Conservation (phyloP, 345 rosid genomes). For the Turritis glabra region DNA sequence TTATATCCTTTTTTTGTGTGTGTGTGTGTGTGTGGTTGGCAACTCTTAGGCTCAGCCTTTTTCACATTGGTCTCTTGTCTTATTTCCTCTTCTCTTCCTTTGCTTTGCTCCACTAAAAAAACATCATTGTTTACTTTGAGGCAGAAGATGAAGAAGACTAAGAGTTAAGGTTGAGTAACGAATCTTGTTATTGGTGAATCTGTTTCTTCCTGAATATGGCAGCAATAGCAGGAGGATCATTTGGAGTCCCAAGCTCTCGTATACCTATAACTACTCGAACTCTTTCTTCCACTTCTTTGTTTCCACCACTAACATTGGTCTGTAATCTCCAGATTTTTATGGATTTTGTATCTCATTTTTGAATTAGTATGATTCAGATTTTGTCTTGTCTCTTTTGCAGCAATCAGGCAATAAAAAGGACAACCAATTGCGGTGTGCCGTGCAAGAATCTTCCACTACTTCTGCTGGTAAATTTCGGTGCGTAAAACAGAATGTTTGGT, state of each 20-base stretch:
- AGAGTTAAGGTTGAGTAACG: background rate
- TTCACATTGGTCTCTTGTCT: slow-evolving; percentile 20
- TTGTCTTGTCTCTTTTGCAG: slow-evolving; percentile 24
- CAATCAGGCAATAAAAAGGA: slow-evolving; percentile 46
- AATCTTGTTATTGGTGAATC: slow-evolving; percentile 15
- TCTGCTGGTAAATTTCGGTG: slow-evolving; percentile 47
- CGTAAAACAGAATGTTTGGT: background rate
- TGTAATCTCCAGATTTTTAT: slow-evolving; percentile 7
- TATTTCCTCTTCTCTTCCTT: background rate
- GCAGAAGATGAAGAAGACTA: slow-evolving; percentile 23
- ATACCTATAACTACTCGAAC: slow-evolving; percentile 46
- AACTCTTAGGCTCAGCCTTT: slow-evolving; percentile 12
- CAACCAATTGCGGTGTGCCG: slow-evolving; percentile 52
- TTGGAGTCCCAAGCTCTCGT: slow-evolving; percentile 57
- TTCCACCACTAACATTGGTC: slow-evolving; percentile 48
- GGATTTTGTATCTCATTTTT: background rate
- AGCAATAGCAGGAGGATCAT: slow-evolving; percentile 50
- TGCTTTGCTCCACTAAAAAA: slow-evolving; percentile 25
- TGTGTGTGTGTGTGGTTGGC: slow-evolving; percentile 33
- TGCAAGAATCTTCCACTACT: slow-evolving; percentile 76
- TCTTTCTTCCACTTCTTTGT: slow-evolving; percentile 36
- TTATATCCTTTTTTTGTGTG: background rate
- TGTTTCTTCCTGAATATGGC: slow-evolving; percentile 45
- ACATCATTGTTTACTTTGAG: background rate
- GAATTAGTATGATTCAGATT: background rate